phyloP scores from a whole-genome alignment of 768 basidiomycete species.

The Candolleomyces efflorescens region DNA sequence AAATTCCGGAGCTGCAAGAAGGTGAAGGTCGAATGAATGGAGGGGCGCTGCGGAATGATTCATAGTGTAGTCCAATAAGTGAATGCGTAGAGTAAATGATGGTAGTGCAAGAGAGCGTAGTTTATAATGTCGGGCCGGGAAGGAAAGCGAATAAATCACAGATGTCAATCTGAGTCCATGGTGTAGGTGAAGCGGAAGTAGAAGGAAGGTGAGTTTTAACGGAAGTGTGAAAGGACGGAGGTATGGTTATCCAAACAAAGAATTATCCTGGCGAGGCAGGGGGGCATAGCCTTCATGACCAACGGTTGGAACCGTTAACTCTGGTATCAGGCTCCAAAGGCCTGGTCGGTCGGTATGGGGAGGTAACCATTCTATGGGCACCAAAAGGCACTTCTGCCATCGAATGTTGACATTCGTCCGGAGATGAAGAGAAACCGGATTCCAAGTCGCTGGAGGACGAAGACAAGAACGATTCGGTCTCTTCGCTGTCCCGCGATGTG shows the following conservation, averaged over 20 bases:
- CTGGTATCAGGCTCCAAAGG: neutral
- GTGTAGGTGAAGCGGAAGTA: neutral
- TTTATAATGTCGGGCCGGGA: neutral
- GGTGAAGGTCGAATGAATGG: neutral
- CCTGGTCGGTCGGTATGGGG: conserved; percentile 3
- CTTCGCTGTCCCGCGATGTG: conserved; percentile 35
- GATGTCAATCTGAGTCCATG: neutral
- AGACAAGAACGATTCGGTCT: conserved; percentile 51
- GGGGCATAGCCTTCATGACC: neutral
- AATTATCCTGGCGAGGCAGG: neutral
- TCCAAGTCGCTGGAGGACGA: conserved; percentile 30
- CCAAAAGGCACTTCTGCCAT: conserved; percentile 51
- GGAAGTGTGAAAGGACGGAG: neutral
- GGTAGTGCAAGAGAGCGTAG: conserved; percentile 8
- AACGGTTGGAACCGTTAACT: neutral
- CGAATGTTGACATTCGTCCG: conserved; percentile 15
- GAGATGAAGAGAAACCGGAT: conserved; percentile 19
- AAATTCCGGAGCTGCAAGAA: neutral
- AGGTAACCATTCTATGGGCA: conserved; percentile 18
- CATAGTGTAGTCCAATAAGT: conserved; percentile 11
- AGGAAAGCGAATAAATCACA: neutral
- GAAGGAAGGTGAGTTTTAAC: neutral
- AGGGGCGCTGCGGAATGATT: neutral
- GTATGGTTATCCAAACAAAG: neutral
- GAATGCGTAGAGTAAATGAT: conserved; percentile 8